phyloP scores from a whole-genome alignment of 352 stramenopile genomes.

The Blastocystis sp. region DNA sequence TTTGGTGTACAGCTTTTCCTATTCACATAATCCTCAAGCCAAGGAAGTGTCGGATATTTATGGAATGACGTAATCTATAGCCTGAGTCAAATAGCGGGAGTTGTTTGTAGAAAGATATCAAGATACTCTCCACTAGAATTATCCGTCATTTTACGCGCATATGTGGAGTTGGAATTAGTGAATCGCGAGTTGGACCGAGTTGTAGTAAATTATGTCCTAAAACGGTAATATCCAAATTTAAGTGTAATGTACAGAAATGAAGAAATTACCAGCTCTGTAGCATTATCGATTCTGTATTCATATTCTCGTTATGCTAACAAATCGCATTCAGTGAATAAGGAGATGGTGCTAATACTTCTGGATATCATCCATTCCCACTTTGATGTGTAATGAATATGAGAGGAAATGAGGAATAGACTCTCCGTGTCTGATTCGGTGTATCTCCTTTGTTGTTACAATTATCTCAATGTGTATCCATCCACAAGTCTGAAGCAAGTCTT shows the following conservation, averaged over 20 bases:
- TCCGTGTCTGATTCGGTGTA: background rate
- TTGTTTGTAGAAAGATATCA: background rate
- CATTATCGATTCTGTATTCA: background rate
- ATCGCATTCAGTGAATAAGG: background rate
- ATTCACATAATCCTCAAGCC: conserved; percentile 4
- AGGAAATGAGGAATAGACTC: background rate
- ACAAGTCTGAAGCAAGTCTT: background rate
- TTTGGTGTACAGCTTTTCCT: conserved; percentile 39
- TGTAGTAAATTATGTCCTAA: background rate
- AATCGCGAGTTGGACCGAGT: background rate
- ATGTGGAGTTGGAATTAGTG: background rate
- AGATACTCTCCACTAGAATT: conserved; percentile 3
- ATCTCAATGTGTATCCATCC: background rate
- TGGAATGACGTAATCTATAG: background rate
- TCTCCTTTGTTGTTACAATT: conserved; percentile 12
- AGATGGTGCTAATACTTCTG: background rate
- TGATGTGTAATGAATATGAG: background rate
- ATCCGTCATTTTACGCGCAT: conserved; percentile 4
- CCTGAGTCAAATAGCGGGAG: background rate
- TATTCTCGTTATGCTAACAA: background rate
- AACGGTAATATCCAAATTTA: background rate
- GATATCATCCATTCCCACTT: background rate
- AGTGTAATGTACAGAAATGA: background rate
- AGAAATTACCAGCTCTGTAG: background rate
- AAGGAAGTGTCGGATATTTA: background rate